phyloP scores from a whole-genome alignment of 2,329 filamentous ascomycete genomes.

The Paraphaeosphaeria minitans region DNA sequence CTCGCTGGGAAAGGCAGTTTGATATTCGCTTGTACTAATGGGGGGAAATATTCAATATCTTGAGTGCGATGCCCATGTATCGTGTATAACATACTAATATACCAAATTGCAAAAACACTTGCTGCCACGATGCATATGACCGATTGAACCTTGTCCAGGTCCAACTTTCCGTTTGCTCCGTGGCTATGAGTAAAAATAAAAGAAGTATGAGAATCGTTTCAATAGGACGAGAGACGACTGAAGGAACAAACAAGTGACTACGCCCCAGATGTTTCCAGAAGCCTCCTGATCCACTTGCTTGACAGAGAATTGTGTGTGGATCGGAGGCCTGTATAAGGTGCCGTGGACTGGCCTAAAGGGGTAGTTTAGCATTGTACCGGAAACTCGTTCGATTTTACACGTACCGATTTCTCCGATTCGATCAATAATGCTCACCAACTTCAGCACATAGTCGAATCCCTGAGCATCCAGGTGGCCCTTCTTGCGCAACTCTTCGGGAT shows the following conservation, averaged over 20 bases:
- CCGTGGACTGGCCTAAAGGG: slow-evolving; percentile 35
- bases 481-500: slow-evolving; percentile 38
- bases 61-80: slow-evolving; percentile 1
- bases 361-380: slow-evolving; percentile 11
- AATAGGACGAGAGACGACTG: not conserved
- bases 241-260: slow-evolving; percentile 14
- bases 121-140: slow-evolving; percentile 10
- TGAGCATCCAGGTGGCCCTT: slow-evolving; percentile 36
- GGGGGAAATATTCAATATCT: slow-evolving; percentile 4
- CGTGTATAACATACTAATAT: slow-evolving; percentile 7
- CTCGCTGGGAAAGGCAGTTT: not conserved
- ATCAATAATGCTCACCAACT: slow-evolving; percentile 33
- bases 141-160: not conserved
- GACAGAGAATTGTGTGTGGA: slow-evolving; percentile 31
- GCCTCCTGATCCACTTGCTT: slow-evolving; percentile 40
- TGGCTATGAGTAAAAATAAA: slow-evolving; percentile 3
- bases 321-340: slow-evolving; percentile 34
- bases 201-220: not conserved
- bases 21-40: not conserved
- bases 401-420: slow-evolving; percentile 30
- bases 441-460: slow-evolving; percentile 38
- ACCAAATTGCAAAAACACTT: slow-evolving; percentile 6
- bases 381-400: slow-evolving; percentile 9
- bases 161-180: slow-evolving; percentile 6
- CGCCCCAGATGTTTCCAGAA: slow-evolving; percentile 41